Evolutionary conservation across 495 filamentous ascomycete species (phyloP).

Genomic region (Entonaema liquescens): DNA sequence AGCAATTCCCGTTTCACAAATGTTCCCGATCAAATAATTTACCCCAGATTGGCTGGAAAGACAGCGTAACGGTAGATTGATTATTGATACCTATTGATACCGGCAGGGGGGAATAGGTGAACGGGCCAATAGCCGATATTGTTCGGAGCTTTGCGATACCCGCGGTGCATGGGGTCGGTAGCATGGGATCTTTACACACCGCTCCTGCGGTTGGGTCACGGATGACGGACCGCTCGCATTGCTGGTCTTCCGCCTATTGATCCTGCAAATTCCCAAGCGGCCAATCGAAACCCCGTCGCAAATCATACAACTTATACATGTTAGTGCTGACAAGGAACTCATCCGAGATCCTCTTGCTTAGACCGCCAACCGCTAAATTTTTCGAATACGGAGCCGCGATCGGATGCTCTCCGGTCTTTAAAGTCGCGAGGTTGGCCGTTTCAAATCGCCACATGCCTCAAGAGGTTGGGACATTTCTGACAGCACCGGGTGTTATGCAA

Average conservation of each 20-base stretch:
- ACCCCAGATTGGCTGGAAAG: constrained; percentile 28
- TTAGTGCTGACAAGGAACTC: constrained; percentile 27
- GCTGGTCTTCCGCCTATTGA: constrained; percentile 15
- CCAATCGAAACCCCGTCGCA: constrained; percentile 15
- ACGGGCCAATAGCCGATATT: constrained; percentile 12
- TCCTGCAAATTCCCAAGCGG: constrained; percentile 13
- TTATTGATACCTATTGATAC: not conserved
- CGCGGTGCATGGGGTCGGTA: constrained; percentile 9
- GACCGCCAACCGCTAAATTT: constrained; percentile 3
- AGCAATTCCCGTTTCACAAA: constrained; percentile 23
- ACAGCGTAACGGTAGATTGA: not conserved
- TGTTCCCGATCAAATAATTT: constrained; percentile 28
- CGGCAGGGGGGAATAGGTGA: constrained; percentile 22
- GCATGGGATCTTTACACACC: constrained; percentile 29
- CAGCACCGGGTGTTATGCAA: not conserved
- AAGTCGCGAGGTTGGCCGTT: constrained; percentile 22
- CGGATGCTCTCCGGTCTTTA: constrained; percentile 4
- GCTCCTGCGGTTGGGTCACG: constrained; percentile 26
- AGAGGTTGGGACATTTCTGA: not conserved
- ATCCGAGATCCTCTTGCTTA: not conserved
- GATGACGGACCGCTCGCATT: constrained; percentile 15
- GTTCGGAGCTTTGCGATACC: not conserved
- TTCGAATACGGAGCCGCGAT: constrained; percentile 11
- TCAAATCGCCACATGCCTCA: not conserved
- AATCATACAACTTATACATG: constrained; percentile 11